Percentiles rank a stretch among this genome's conserved stretches.
Evolutionary conservation across 306 rosid species (phyloP).

Genomic region (Nissolia schottii): DNA sequence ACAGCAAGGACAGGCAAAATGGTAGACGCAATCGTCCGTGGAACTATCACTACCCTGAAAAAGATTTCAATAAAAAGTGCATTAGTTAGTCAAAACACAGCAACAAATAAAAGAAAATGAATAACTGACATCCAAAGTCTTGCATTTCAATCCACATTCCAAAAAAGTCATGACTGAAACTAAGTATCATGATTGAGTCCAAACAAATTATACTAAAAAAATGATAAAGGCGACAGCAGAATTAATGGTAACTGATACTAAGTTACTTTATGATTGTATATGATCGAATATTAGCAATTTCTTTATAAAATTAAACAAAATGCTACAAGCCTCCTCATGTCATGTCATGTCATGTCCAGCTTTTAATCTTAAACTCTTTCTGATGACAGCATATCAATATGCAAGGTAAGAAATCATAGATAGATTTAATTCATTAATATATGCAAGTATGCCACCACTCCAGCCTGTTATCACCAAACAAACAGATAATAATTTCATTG

Average conservation of each 20-base stretch:
- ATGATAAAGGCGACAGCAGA: neutral
- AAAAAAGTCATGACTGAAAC: neutral
- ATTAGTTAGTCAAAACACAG: neutral
- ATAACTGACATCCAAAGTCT: neutral
- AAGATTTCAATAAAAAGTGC: neutral
- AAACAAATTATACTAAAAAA: neutral
- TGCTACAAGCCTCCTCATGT: neutral
- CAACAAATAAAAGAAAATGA: neutral
- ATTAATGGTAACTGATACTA: neutral
- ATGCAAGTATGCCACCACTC: neutral
- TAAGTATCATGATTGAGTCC: neutral
- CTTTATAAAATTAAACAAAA: neutral
- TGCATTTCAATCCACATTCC: neutral
- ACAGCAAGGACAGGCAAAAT: slow-evolving; percentile 41
- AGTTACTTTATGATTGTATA: neutral
- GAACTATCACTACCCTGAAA: slow-evolving; percentile 38
- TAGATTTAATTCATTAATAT: neutral
- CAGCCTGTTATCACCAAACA: neutral
- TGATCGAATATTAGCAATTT: neutral
- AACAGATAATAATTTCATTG: neutral
- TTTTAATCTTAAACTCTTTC: neutral
- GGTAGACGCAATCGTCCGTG: slow-evolving; percentile 34
- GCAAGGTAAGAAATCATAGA: neutral
- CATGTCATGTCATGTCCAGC: neutral
- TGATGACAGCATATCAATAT: neutral